Evolutionary conservation across 257 asterid genomes (phyloP).

Genomic region (Primulina tabacum): DNA sequence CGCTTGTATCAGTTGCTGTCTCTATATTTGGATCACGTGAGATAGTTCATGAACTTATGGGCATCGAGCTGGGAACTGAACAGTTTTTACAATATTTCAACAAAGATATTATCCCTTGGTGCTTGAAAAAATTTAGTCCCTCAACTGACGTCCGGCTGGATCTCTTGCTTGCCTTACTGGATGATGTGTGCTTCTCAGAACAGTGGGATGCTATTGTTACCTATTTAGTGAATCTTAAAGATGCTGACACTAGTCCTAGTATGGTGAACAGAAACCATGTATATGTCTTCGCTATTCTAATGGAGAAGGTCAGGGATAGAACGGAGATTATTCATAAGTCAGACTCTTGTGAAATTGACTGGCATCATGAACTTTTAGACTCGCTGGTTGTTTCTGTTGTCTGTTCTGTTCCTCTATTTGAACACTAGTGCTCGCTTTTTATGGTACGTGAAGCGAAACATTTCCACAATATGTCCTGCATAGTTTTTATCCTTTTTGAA

Average conservation of each 20-base stretch:
- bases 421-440: constrained; percentile 51
- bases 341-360: constrained; percentile 37
- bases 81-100: constrained; percentile 58
- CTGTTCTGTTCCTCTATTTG: constrained; percentile 53
- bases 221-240: constrained; percentile 43
- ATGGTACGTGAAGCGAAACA: constrained; percentile 49
- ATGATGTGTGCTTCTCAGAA: constrained; percentile 56
- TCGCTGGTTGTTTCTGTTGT: constrained; percentile 53
- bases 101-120: constrained; percentile 70
- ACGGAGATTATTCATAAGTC: constrained; percentile 33
- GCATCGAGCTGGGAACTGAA: constrained; percentile 41
- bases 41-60: constrained; percentile 52
- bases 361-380: constrained; percentile 79
- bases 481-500: constrained; percentile 9
- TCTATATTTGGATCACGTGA: constrained; percentile 75
- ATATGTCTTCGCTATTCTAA: constrained; percentile 56
- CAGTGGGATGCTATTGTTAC: constrained; percentile 77
- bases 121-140: constrained; percentile 49
- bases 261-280: constrained; percentile 37
- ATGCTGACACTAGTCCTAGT: constrained; percentile 30
- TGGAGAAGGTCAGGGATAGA: constrained; percentile 76
- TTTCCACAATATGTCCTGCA: constrained; percentile 12
- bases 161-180: constrained; percentile 88
- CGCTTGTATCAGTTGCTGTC: constrained; percentile 52
- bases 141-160: constrained; percentile 60